A percentile compares a stretch with the other conserved stretches of the same genome.
Evolutionary conservation across 352 stramenopile genomes (phyloP).

Genomic region (Globisporangium solare): DNA sequence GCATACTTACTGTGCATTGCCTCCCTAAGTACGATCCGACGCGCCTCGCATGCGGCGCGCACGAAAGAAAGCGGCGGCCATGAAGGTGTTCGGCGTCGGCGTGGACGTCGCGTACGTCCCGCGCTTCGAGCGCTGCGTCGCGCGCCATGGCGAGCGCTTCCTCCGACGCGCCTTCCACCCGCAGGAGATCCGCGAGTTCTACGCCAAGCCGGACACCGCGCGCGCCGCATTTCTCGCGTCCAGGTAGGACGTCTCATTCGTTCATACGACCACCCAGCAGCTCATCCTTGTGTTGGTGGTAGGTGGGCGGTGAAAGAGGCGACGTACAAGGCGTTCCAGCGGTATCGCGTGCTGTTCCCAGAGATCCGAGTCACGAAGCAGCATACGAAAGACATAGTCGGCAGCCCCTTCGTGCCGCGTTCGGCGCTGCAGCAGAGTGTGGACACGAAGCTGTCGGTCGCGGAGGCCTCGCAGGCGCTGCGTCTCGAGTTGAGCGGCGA

Average conservation of each 20-base stretch:
- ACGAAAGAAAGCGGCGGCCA: neutral
- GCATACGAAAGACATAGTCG: neutral
- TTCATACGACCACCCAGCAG: neutral
- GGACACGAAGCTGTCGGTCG: constrained; percentile 25
- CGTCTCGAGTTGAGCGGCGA: constrained; percentile 56
- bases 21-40: constrained; percentile 1
- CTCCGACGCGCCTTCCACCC: constrained; percentile 58
- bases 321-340: constrained; percentile 79
- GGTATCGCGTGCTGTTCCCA: constrained; percentile 72
- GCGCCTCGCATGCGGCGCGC: neutral
- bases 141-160: constrained; percentile 60
- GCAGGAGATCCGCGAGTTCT: constrained; percentile 61
- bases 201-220: constrained; percentile 25
- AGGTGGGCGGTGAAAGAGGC: constrained; percentile 84
- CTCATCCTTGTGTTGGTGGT: neutral
- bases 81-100: constrained; percentile 56
- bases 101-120: constrained; percentile 64
- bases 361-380: constrained; percentile 43
- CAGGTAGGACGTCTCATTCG: constrained; percentile 16
- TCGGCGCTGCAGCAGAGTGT: neutral
- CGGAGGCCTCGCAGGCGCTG: constrained; percentile 32
- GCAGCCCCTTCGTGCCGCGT: neutral
- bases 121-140: constrained; percentile 48
- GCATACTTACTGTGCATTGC: neutral
- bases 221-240: constrained; percentile 63